These are phyloP conservation scores for Eucalyptus caleyi DNA, from an alignment of 345 rosid species.

Conservation along the genomic window DNA sequence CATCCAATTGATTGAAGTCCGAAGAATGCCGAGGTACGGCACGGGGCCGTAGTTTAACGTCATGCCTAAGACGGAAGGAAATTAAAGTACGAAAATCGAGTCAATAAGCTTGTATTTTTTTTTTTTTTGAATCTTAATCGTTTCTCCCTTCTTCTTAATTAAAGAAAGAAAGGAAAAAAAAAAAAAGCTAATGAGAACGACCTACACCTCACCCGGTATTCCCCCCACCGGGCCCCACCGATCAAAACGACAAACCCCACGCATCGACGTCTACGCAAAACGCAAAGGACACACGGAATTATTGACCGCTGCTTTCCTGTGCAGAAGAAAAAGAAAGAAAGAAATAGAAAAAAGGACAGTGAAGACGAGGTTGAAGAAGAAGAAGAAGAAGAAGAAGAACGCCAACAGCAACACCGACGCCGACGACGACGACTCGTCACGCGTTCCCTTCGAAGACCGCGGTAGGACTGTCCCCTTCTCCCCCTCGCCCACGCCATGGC, in stretches of 20 bases:
- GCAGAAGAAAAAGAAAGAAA: not conserved
- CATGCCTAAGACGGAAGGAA: not conserved
- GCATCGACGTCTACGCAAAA: not conserved
- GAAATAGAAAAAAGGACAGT: not conserved
- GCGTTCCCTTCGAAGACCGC: conserved; percentile 42
- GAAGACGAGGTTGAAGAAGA: not conserved
- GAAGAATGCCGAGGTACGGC: not conserved
- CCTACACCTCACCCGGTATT: not conserved
- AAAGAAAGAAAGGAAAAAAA: not conserved
- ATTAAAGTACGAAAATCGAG: not conserved
- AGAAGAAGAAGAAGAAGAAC: not conserved
- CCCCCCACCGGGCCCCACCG: not conserved
- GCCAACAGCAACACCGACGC: not conserved
- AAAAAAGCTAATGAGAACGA: not conserved
- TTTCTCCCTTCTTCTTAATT: not conserved
- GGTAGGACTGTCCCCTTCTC: conserved; percentile 10
- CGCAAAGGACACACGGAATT: not conserved
- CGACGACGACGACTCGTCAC: not conserved
- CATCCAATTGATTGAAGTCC: too few relatives aligned
- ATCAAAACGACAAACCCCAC: not conserved
- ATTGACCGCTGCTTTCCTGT: not conserved
- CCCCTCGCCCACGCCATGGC: not conserved
- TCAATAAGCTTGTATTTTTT: not conserved
- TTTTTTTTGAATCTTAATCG: not conserved
- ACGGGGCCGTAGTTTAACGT: not conserved